These are phyloP conservation scores for Ophiostoma tasmaniense DNA, from an alignment of 2,329 filamentous ascomycete genomes.

Conservation along the genomic window DNA sequence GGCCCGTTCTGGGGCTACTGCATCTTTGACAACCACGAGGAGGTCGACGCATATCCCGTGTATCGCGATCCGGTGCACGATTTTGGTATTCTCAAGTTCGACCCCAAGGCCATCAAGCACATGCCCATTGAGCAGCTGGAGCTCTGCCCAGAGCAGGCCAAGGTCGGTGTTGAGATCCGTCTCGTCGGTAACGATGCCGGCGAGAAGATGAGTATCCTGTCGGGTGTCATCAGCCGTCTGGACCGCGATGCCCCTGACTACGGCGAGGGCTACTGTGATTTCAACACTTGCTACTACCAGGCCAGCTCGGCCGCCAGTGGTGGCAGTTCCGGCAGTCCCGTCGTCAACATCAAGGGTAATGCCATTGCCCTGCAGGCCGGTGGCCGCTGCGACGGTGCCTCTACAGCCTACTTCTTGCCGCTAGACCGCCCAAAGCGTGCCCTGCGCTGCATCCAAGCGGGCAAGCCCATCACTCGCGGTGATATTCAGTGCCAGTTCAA, in stretches of 20 bases:
- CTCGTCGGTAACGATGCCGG: conserved; percentile 98
- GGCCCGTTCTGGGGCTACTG: conserved; percentile 97
- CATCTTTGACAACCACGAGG: conserved; percentile 97
- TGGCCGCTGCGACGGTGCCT: conserved; percentile 85
- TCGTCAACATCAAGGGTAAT: conserved; percentile 88
- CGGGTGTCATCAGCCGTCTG: conserved; percentile 90
- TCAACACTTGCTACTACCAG: conserved; percentile 94
- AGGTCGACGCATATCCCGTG: conserved; percentile 91
- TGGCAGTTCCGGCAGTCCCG: conserved; percentile 95
- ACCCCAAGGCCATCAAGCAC: conserved; percentile 93
- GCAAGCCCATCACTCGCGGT: conserved; percentile 69
- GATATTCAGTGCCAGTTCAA: conserved; percentile 98
- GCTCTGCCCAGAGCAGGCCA: conserved; percentile 76
- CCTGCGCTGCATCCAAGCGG: conserved; percentile 72
- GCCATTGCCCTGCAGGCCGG: conserved; percentile 91
- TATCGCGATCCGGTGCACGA: conserved; percentile 98
- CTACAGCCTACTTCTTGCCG: conserved; percentile 95
- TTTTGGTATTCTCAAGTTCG: conserved; percentile 93
- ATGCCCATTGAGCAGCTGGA: conserved; percentile 79
- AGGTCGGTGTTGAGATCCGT: conserved; percentile 87
- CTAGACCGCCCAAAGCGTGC: conserved; percentile 84
- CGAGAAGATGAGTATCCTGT: conserved; percentile 95
- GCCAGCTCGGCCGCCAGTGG: conserved; percentile 94
- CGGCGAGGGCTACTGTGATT: conserved; percentile 95
- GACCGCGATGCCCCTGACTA: conserved; percentile 97